These are phyloP conservation scores for Craterostigma plantagineum DNA, from an alignment of 257 asterid genomes.

Conservation along the genomic window DNA sequence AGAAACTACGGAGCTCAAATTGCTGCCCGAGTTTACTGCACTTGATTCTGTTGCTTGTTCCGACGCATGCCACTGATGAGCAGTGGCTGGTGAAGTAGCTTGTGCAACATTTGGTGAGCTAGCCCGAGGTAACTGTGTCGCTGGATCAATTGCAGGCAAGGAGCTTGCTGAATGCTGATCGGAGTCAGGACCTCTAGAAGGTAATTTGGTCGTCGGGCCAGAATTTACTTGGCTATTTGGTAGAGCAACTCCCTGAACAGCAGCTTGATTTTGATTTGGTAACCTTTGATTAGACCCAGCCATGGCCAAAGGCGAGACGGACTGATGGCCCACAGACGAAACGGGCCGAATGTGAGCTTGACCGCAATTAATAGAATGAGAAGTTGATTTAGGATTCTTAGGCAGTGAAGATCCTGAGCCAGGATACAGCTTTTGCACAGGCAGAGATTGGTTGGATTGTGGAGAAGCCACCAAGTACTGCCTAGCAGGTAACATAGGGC, in stretches of 20 bases:
- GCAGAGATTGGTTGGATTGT: constrained; percentile 30
- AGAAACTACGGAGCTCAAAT: constrained; percentile 26
- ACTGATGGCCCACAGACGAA: constrained; percentile 25
- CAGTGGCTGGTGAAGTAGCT: constrained; percentile 22
- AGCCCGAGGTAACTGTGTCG: constrained; percentile 20
- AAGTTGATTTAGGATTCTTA: constrained; percentile 29
- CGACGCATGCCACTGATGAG: constrained; percentile 30
- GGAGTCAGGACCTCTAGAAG: constrained; percentile 27
- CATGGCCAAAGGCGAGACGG: constrained; percentile 19
- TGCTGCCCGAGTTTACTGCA: constrained; percentile 22
- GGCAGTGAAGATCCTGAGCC: constrained; percentile 26
- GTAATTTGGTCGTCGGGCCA: constrained; percentile 23
- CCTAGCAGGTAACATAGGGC: constrained; percentile 27
- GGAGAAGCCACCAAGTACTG: constrained; percentile 18
- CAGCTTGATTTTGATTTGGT: constrained; percentile 28
- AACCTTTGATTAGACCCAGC: constrained; percentile 40
- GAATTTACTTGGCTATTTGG: constrained; percentile 28
- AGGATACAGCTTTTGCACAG: constrained; percentile 43
- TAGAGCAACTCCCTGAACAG: constrained; percentile 29
- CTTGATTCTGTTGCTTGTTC: constrained; percentile 31
- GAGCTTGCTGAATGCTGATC: constrained; percentile 29
- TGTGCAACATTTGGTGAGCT: no score
- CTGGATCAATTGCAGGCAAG: constrained; percentile 25
- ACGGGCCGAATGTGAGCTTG: no score
- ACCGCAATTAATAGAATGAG: constrained; percentile 41